These are phyloP conservation scores for Entomophthora muscae DNA, from an alignment of 371 early-diverging fungal genomes.

Conservation along the genomic window DNA sequence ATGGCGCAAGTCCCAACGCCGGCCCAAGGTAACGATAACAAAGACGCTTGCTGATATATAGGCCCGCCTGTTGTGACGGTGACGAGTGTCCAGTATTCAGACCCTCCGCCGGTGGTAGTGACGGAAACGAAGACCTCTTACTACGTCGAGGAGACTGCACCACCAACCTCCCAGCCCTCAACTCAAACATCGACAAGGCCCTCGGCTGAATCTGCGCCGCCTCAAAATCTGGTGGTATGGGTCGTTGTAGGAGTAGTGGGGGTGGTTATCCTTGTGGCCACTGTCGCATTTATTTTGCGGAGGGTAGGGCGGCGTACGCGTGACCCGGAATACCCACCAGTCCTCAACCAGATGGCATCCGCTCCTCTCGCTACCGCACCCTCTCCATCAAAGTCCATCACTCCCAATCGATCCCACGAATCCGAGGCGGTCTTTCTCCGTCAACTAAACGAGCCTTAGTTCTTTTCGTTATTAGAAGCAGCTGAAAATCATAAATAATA, in stretches of 20 bases:
- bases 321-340: neutral
- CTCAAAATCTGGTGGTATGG: neutral
- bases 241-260: neutral
- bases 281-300: neutral
- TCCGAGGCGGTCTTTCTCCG: neutral
- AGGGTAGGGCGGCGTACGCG: neutral
- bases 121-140: neutral
- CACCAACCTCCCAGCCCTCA: neutral
- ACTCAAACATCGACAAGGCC: no score
- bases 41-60: neutral
- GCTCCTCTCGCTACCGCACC: neutral
- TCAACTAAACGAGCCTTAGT: slow-evolving; percentile 1
- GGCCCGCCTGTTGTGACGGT: neutral
- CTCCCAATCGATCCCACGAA: neutral
- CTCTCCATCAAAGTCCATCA: neutral
- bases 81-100: neutral
- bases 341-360: neutral
- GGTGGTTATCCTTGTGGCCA: neutral
- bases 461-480: no score
- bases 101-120: neutral
- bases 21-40: neutral
- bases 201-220: neutral
- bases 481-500: no score
- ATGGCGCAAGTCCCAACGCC: neutral
- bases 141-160: neutral